These are phyloP conservation scores for Alternaria rosae DNA, from an alignment of 2,329 filamentous ascomycete species.

Conservation along the genomic window DNA sequence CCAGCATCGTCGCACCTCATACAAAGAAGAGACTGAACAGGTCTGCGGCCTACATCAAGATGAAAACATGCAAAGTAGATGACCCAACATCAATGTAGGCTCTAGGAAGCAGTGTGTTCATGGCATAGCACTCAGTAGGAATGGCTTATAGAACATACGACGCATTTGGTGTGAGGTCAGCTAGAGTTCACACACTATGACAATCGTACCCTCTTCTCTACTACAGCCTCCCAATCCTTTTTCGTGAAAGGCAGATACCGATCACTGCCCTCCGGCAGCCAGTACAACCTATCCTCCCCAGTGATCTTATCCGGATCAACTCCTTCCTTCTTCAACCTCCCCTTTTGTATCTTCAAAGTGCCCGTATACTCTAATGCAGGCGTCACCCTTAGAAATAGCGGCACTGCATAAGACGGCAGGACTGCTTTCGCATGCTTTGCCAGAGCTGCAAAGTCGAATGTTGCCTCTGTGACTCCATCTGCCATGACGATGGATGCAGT, in stretches of 20 bases:
- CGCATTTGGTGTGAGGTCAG: not conserved
- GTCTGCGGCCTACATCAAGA: not conserved
- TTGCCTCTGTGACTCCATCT: slow-evolving; percentile 39
- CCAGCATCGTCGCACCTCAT: not conserved
- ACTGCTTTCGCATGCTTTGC: slow-evolving; percentile 49
- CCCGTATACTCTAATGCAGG: slow-evolving; percentile 54
- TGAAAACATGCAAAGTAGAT: not conserved
- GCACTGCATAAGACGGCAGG: slow-evolving; percentile 57
- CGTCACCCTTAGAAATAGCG: slow-evolving; percentile 53
- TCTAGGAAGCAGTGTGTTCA: not conserved
- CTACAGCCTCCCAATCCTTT: slow-evolving; percentile 49
- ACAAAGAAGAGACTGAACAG: not conserved
- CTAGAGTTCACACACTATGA: slow-evolving; percentile 1
- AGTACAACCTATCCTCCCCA: slow-evolving; percentile 50
- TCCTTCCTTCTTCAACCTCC: slow-evolving; percentile 52
- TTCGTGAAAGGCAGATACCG: slow-evolving; percentile 50
- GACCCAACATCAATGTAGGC: not conserved
- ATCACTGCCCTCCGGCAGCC: slow-evolving; percentile 47
- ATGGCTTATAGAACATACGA: not conserved
- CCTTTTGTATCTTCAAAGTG: slow-evolving; percentile 57
- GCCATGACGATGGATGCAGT: slow-evolving; percentile 53
- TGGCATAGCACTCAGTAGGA: not conserved
- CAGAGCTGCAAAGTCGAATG: slow-evolving; percentile 45
- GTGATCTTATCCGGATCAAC: slow-evolving; percentile 53
- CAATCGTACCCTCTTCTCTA: slow-evolving; percentile 36